Conservation (phyloP, 257 asterid species). For the Solanum sejunctum region DNA sequence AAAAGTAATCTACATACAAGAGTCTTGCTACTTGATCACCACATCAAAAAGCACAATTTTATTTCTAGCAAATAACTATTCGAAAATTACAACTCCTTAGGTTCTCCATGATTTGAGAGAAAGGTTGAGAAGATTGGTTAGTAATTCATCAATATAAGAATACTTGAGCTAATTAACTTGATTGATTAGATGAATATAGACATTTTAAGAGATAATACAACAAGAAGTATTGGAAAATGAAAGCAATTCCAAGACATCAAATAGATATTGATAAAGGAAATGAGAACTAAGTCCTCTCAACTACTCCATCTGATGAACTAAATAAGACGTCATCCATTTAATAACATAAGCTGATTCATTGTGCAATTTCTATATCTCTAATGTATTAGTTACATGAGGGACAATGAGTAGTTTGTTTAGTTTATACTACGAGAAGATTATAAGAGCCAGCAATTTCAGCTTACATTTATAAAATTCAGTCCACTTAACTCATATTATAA, state of each 20-base stretch:
- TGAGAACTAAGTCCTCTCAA: neutral
- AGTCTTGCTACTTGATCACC: neutral
- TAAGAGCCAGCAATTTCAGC: neutral
- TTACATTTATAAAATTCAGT: neutral
- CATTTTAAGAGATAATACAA: neutral
- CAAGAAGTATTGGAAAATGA: neutral
- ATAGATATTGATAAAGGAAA: neutral
- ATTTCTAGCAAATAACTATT: neutral
- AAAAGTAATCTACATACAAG: neutral
- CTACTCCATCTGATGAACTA: neutral
- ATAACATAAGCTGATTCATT: neutral
- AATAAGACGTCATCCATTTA: neutral
- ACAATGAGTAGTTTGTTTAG: neutral
- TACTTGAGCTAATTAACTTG: neutral
- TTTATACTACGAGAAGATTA: neutral
- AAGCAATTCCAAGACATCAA: neutral
- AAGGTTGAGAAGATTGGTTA: neutral
- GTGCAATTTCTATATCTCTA: neutral
- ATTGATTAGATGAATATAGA: neutral
- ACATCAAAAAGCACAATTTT: neutral
- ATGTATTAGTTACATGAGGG: neutral
- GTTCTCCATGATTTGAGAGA: neutral
- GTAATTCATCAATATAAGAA: neutral
- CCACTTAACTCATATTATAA: neutral
- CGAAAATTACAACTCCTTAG: neutral